Evolutionary conservation across 768 basidiomycete species (phyloP).

Genomic region (Termitomyces eurrhizus): DNA sequence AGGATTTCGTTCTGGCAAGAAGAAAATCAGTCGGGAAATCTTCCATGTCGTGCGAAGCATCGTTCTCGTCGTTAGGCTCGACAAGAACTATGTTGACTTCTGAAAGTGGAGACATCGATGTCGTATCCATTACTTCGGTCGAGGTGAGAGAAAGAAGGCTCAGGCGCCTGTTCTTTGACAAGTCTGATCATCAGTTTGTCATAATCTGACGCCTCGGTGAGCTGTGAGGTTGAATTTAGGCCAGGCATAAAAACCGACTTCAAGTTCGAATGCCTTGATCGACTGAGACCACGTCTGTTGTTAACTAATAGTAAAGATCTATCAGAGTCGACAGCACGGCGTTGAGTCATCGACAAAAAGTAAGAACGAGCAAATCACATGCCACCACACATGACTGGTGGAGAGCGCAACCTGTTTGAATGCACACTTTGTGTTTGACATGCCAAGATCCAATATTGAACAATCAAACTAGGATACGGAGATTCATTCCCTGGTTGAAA

Average conservation of each 20-base stretch:
- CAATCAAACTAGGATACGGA: neutral
- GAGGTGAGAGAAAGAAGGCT: neutral
- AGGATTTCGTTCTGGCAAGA: conserved; percentile 1
- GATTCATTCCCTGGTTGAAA: too few relatives aligned
- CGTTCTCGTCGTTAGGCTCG: neutral
- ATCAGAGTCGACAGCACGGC: neutral
- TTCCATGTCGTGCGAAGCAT: neutral
- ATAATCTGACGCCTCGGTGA: neutral
- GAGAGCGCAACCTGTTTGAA: neutral
- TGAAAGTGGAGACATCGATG: neutral
- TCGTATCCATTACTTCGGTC: neutral
- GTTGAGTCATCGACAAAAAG: neutral
- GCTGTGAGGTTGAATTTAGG: neutral
- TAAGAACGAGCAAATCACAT: neutral
- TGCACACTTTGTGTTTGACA: neutral
- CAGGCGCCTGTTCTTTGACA: neutral
- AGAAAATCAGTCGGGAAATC: conserved; percentile 4
- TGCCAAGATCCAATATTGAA: neutral
- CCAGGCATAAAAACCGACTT: neutral
- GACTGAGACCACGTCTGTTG: neutral
- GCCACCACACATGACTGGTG: neutral
- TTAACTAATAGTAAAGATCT: neutral
- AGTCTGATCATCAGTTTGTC: neutral
- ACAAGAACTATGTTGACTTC: neutral
- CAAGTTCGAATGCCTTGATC: neutral